A percentile compares a stretch with the other conserved stretches of the same genome.
phyloP scores from a whole-genome alignment of 2,329 filamentous ascomycete genomes.

The Rhinocladiella mackenziei region DNA sequence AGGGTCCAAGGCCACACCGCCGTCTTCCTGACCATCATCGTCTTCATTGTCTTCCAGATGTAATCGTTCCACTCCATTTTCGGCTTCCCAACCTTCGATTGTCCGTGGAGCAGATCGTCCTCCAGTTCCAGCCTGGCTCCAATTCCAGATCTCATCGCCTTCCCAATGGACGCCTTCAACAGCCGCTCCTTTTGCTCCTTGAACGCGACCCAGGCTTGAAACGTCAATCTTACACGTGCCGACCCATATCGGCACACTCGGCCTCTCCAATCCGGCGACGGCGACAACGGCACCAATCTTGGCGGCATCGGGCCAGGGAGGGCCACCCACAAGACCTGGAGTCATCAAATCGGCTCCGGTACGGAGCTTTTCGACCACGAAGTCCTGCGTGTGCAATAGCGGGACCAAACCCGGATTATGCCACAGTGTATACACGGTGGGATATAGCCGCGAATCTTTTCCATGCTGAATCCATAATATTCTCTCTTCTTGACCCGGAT shows the following conservation, averaged over 20 bases:
- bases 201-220: constrained; percentile 50
- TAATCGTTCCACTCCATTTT: constrained; percentile 40
- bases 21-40: constrained; percentile 40
- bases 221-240: constrained; percentile 64
- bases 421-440: constrained; percentile 64
- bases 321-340: constrained; percentile 60
- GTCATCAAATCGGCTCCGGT: constrained; percentile 66
- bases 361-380: constrained; percentile 60
- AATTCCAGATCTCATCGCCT: constrained; percentile 66
- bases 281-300: constrained; percentile 60
- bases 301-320: constrained; percentile 58
- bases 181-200: constrained; percentile 61
- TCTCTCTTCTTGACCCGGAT: constrained; percentile 54
- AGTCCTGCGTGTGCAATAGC: constrained; percentile 58
- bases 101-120: constrained; percentile 52
- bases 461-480: constrained; percentile 63
- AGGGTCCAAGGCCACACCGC: constrained; percentile 42
- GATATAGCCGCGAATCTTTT: constrained; percentile 46
- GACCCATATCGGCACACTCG: constrained; percentile 60
- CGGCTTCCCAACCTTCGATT: constrained; percentile 49
- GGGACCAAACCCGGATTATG: constrained; percentile 58
- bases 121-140: constrained; percentile 53
- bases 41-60: constrained; percentile 43
- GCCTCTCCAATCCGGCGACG: constrained; percentile 56
- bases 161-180: constrained; percentile 64